phyloP scores from a whole-genome alignment of 23 red algal genomes.

The Gracilaria domingensis region DNA sequence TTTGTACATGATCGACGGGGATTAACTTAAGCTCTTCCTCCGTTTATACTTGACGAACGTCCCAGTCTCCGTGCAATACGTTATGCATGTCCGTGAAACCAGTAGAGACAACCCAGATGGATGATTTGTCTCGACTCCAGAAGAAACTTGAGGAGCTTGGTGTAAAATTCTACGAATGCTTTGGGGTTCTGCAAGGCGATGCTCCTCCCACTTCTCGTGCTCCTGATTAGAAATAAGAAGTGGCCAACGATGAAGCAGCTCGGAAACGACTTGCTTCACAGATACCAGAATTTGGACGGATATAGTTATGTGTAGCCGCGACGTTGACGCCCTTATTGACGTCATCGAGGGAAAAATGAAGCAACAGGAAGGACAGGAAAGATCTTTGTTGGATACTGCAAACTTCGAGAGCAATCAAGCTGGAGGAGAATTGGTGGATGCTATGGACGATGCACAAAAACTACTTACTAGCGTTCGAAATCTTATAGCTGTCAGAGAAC shows the following conservation, averaged over 20 bases:
- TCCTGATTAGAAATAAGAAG: slow-evolving; percentile 61
- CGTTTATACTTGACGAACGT: neutral
- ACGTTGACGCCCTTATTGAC: slow-evolving; percentile 45
- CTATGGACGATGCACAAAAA: slow-evolving; percentile 57
- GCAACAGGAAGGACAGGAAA: slow-evolving; percentile 38
- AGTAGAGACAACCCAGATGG: slow-evolving; percentile 1
- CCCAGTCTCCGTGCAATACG: neutral
- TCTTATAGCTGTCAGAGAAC: slow-evolving; percentile 54
- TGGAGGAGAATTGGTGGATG: slow-evolving; percentile 64
- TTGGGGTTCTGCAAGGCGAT: slow-evolving; percentile 69
- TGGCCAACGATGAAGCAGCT: slow-evolving; percentile 39
- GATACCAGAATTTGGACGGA: slow-evolving; percentile 56
- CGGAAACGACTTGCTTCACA: slow-evolving; percentile 36
- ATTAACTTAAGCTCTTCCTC: no score
- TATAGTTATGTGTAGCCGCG: slow-evolving; percentile 41
- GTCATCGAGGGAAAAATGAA: slow-evolving; percentile 58
- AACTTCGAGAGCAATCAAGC: slow-evolving; percentile 53
- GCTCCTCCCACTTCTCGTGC: slow-evolving; percentile 60
- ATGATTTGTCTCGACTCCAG: slow-evolving; percentile 61
- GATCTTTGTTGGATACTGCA: slow-evolving; percentile 42
- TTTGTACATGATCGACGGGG: no score
- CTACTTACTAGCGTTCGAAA: slow-evolving; percentile 56
- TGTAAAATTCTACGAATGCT: slow-evolving; percentile 54
- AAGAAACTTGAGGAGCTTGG: slow-evolving; percentile 59
- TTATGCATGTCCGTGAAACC: neutral